These are phyloP conservation scores for Zygoascus biomembranicola DNA, from an alignment of 805 yeast genomes.

Conservation along the genomic window DNA sequence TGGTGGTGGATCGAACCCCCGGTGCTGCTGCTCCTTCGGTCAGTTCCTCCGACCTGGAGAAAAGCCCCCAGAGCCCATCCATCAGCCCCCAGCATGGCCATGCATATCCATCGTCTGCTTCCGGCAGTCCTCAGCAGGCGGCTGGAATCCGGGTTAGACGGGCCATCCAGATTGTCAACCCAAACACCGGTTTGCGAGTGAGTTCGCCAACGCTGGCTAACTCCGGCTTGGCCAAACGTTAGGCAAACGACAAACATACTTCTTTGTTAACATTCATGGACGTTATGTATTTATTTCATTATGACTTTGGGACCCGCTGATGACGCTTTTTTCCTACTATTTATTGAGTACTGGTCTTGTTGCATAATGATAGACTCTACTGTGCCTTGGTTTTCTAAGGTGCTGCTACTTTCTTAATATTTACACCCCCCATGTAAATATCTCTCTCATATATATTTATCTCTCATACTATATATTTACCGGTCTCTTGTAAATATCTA, in stretches of 20 bases:
- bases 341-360: background rate
- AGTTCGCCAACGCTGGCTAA: conserved; percentile 15
- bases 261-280: no score
- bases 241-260: background rate
- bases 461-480: background rate
- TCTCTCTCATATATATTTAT: background rate
- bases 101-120: background rate
- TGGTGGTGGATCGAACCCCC: conserved; percentile 8
- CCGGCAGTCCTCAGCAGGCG: conserved; percentile 10
- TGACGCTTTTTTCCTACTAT: background rate
- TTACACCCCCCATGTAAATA: background rate
- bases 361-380: background rate
- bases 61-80: background rate
- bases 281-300: no score
- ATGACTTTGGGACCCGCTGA: no score
- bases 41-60: background rate
- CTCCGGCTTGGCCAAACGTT: background rate
- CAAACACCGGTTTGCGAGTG: conserved; percentile 39
- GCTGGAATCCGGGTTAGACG: conserved; percentile 15
- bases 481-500: background rate
- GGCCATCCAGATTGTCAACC: conserved; percentile 46
- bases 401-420: background rate
- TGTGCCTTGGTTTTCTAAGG: no score
- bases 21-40: background rate
- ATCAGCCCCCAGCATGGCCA: background rate